These are phyloP conservation scores for Medicago arabica DNA, from an alignment of 306 rosid genomes.

Conservation along the genomic window DNA sequence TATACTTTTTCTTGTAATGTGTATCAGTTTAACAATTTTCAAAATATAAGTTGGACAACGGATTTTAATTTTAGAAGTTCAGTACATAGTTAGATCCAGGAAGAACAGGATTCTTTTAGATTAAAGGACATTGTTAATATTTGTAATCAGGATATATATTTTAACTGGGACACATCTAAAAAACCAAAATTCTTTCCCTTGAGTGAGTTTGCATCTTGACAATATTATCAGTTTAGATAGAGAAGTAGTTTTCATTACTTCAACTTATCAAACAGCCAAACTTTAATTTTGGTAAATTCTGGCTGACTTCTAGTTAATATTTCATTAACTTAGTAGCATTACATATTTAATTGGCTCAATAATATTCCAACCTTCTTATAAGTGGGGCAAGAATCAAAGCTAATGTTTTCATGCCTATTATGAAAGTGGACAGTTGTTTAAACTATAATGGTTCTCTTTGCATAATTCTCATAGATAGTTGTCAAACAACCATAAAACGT, in stretches of 20 bases:
- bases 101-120: background rate
- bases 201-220: background rate
- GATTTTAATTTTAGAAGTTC: background rate
- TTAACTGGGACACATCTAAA: background rate
- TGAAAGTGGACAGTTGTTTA: background rate
- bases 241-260: background rate
- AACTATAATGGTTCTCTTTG: conserved; percentile 13
- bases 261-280: background rate
- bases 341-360: background rate
- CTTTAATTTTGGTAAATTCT: background rate
- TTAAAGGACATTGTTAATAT: conserved; percentile 3
- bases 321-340: background rate
- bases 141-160: background rate
- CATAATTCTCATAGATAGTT: background rate
- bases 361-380: conserved; percentile 9
- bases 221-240: background rate
- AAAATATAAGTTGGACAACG: background rate
- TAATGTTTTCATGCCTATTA: background rate
- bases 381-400: background rate
- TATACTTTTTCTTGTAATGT: background rate
- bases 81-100: background rate
- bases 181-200: background rate
- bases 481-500: background rate
- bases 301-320: background rate
- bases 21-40: background rate